These are phyloP conservation scores for Thoreauomyces humboldtii DNA, from an alignment of 192 early-diverging fungal species.

Conservation along the genomic window DNA sequence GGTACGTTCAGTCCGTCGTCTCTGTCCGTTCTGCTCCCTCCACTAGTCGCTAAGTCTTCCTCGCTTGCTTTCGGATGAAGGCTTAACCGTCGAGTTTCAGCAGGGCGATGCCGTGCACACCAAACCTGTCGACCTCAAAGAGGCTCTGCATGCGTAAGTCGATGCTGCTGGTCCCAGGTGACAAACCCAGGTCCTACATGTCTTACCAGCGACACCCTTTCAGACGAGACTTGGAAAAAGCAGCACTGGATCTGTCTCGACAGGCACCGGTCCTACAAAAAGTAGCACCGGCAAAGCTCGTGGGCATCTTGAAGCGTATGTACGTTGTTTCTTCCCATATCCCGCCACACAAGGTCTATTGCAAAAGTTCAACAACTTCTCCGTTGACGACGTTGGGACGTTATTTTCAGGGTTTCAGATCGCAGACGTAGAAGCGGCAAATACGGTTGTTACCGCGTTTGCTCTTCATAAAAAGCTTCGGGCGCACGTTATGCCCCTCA, in stretches of 20 bases:
- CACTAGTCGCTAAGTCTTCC: neutral
- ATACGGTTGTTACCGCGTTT: slow-evolving; percentile 13
- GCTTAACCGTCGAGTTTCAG: slow-evolving; percentile 31
- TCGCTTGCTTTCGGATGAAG: neutral
- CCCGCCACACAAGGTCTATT: too few relatives aligned
- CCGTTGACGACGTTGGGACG: neutral
- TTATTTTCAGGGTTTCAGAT: neutral
- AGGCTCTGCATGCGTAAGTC: slow-evolving; percentile 8
- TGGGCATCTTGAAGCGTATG: neutral
- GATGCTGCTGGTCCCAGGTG: neutral
- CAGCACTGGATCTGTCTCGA: neutral
- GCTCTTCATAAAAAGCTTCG: slow-evolving; percentile 29
- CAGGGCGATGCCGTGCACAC: slow-evolving; percentile 3
- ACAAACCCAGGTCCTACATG: neutral
- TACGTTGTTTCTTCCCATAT: too few relatives aligned
- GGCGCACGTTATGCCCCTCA: slow-evolving; percentile 50
- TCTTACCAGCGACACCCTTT: neutral
- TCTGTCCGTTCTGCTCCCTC: neutral
- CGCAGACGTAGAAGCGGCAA: neutral
- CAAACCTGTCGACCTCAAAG: slow-evolving; percentile 17
- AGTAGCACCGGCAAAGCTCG: neutral
- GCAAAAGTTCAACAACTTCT: neutral
- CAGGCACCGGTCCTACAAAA: neutral
- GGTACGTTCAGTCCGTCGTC: neutral
- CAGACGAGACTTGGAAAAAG: slow-evolving; percentile 1